Conservation (phyloP, 1,139 yeast genomes). For the Pichia sp. region DNA sequence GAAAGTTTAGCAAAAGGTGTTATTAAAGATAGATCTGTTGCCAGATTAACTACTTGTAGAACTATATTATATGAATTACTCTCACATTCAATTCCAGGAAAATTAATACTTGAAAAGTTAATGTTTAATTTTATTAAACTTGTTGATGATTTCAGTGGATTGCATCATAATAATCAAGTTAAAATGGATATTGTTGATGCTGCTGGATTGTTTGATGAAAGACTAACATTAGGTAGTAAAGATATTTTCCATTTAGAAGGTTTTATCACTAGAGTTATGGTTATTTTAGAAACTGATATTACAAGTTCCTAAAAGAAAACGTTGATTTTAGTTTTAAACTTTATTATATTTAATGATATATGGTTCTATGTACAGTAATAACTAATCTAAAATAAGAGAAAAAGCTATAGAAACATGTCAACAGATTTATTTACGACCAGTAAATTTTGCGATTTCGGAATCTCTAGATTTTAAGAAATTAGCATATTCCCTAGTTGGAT, state of each 20-base stretch:
- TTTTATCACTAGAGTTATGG: slow-evolving; percentile 83
- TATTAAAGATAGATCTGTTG: slow-evolving; percentile 58
- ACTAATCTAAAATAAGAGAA: background rate
- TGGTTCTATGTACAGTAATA: background rate
- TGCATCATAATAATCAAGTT: slow-evolving; percentile 22
- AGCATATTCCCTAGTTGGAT: slow-evolving; percentile 53
- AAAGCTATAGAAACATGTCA: background rate
- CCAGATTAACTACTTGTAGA: slow-evolving; percentile 65
- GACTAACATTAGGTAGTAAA: slow-evolving; percentile 79
- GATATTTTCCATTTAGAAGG: slow-evolving; percentile 95
- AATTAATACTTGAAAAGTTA: slow-evolving; percentile 63
- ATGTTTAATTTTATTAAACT: slow-evolving; percentile 48
- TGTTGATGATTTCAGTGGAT: slow-evolving; percentile 31
- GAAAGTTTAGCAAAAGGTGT: slow-evolving; percentile 57
- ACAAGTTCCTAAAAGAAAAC: background rate
- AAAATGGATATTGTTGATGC: slow-evolving; percentile 54
- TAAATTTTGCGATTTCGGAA: slow-evolving; percentile 31
- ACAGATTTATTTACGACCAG: slow-evolving; percentile 24
- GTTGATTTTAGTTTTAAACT: background rate
- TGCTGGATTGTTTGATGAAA: slow-evolving; percentile 78
- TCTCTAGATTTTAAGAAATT: slow-evolving; percentile 32
- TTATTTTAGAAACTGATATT: slow-evolving; percentile 39
- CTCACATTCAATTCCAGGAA: slow-evolving; percentile 91
- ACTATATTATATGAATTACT: slow-evolving; percentile 74
- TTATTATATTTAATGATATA: background rate